Evolutionary conservation across 805 yeast genomes (phyloP), one percentile per base, ranked within the genome.

Genomic region (Yarrowia sp.): DNA sequence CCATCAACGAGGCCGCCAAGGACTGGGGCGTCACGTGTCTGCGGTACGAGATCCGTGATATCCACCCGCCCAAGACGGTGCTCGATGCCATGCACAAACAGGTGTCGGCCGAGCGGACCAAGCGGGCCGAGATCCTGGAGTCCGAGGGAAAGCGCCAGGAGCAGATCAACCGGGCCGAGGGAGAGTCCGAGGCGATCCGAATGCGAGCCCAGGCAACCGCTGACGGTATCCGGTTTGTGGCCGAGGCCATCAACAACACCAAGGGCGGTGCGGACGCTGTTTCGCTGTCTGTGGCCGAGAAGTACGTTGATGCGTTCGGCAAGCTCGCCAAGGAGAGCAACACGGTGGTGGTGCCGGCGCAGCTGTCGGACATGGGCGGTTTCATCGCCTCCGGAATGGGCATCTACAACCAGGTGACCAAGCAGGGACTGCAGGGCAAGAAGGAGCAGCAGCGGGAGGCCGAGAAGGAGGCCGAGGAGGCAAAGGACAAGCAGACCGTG

Each of bases 81-180:
- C 84, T 91, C 73, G 93, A 89, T 74, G 95, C 97, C 36, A 91
- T 91, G 97, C 97, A 91, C 78, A 85, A 94, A 76, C 97, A 90
- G 78, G 97, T 91, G 32, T 85, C 89, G 70, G 95, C 96, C 55
- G 97, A 91, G 78, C 82, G 97, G 73, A 87, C 92, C 65, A 91
- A 91, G 77, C 82, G 97, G 70, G 97, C 97, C 2, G 94, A 91
- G 77, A 91, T 91, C 72, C 83, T 91, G 75, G 97, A 91, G 75
- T 87, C 92, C 55, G 97, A 91, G 79, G 97, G 97, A 78, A 86
- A 85, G 67, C 85, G 92, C 76, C 92, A 89, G 75, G 82, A 91
- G 43, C 89, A 86, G 61, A 91, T 91, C 76, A 91, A 91, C 76
- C 87, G 88, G 70, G 92, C 95, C 69, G 96, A 91, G 78, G 96